A percentile compares a stretch with the other conserved stretches of the same genome.
Evolutionary conservation across 2,329 filamentous ascomycete species (phyloP).

Genomic region (Colletotrichum sp.): DNA sequence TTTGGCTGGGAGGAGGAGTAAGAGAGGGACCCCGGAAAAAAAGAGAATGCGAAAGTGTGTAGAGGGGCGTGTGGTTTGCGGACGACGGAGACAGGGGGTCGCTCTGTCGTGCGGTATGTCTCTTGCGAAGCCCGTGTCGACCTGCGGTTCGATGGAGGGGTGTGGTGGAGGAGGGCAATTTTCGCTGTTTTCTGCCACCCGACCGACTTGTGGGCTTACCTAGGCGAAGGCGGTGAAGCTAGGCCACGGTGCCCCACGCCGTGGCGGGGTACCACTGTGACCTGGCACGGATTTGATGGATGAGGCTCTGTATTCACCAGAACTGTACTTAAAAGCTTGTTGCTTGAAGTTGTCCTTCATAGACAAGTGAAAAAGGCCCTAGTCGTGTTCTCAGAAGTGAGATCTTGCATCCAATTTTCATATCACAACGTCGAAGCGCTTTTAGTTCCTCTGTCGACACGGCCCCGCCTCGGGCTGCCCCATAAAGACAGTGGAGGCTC

Average conservation of each 20-base stretch:
- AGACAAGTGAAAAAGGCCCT: not conserved
- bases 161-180: conserved; percentile 16
- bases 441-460: not conserved
- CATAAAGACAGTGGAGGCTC: not conserved
- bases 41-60: conserved; percentile 18
- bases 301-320: not conserved
- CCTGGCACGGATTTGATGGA: not conserved
- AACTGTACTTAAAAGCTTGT: not conserved
- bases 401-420: not conserved
- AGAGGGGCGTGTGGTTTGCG: conserved; percentile 17
- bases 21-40: conserved; percentile 17
- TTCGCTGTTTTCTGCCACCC: conserved; percentile 22
- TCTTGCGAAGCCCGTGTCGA: conserved; percentile 12
- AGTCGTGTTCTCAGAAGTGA: not conserved
- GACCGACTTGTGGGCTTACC: not conserved
- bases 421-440: not conserved
- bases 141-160: conserved; percentile 17
- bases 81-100: conserved; percentile 21
- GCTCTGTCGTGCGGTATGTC: conserved; percentile 21
- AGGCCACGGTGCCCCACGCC: not conserved
- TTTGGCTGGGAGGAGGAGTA: conserved; percentile 22
- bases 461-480: conserved; percentile 1
- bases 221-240: not conserved
- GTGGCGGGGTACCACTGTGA: not conserved
- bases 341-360: not conserved